phyloP scores from a whole-genome alignment of 805 yeast genomes.

The Saturnispora serradocipensis region DNA sequence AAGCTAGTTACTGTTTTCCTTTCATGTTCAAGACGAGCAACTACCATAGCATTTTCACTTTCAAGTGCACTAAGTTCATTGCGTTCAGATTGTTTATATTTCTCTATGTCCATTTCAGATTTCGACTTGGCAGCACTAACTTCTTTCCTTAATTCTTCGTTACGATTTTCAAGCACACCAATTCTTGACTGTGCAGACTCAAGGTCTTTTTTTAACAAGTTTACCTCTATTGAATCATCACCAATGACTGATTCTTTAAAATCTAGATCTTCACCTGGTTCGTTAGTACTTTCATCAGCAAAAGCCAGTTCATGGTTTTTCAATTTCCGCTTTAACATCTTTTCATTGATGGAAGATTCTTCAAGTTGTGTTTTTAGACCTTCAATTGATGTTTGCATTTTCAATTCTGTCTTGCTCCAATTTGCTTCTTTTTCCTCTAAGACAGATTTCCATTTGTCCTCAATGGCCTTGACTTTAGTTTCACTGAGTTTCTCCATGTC shows the following conservation, averaged over 20 bases:
- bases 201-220: slow-evolving; percentile 63
- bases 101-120: slow-evolving; percentile 34
- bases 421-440: slow-evolving; percentile 66
- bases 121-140: slow-evolving; percentile 45
- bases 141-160: slow-evolving; percentile 62
- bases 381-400: slow-evolving; percentile 40
- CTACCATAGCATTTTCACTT: slow-evolving; percentile 56
- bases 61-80: slow-evolving; percentile 48
- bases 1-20: slow-evolving; percentile 26
- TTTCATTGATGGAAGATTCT: slow-evolving; percentile 55
- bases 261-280: slow-evolving; percentile 16
- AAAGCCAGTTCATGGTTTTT: slow-evolving; percentile 38
- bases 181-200: slow-evolving; percentile 61
- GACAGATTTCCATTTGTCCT: slow-evolving; percentile 57
- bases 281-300: slow-evolving; percentile 19
- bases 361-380: slow-evolving; percentile 47
- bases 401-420: slow-evolving; percentile 53
- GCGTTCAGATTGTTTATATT: slow-evolving; percentile 33
- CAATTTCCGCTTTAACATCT: slow-evolving; percentile 53
- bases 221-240: slow-evolving; percentile 22
- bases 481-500: slow-evolving; percentile 46
- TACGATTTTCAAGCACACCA: slow-evolving; percentile 65
- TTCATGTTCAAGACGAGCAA: slow-evolving; percentile 48
- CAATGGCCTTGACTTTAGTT: slow-evolving; percentile 55
- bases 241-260: slow-evolving; percentile 18